A percentile compares a stretch with the other conserved stretches of the same genome.
phyloP scores from a whole-genome alignment of 345 rosid species.

The Populus simonii region DNA sequence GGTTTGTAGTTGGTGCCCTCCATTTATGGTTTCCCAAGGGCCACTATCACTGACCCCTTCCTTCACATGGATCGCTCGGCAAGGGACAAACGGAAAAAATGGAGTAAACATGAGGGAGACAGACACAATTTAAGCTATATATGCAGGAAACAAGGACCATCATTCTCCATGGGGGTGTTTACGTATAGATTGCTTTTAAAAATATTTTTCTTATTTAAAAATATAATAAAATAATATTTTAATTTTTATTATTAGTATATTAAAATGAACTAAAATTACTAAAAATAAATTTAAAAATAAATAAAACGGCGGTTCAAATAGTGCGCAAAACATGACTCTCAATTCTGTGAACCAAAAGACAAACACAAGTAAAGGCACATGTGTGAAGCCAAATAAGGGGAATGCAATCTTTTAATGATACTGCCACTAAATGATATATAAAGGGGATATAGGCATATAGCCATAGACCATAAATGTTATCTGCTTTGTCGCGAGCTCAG shows the following conservation, averaged over 20 bases:
- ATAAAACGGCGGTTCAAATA: no score
- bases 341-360: neutral
- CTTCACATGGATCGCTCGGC: neutral
- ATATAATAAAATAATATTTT: no score
- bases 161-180: neutral
- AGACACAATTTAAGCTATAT: neutral
- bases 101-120: neutral
- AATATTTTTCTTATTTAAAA: no score
- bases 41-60: neutral
- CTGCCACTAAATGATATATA: neutral
- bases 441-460: neutral
- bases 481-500: no score
- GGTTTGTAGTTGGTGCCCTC: neutral
- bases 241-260: no score
- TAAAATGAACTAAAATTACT: no score
- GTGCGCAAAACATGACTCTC: neutral
- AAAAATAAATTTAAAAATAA: fast-evolving
- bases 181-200: no score
- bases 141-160: neutral
- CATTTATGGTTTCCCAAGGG: neutral
- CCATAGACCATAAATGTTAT: no score
- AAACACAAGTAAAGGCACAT: neutral
- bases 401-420: neutral
- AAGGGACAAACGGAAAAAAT: neutral
- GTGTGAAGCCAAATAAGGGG: neutral